Conservation (phyloP, 345 rosid genomes). For the Aquilaria malaccensis region DNA sequence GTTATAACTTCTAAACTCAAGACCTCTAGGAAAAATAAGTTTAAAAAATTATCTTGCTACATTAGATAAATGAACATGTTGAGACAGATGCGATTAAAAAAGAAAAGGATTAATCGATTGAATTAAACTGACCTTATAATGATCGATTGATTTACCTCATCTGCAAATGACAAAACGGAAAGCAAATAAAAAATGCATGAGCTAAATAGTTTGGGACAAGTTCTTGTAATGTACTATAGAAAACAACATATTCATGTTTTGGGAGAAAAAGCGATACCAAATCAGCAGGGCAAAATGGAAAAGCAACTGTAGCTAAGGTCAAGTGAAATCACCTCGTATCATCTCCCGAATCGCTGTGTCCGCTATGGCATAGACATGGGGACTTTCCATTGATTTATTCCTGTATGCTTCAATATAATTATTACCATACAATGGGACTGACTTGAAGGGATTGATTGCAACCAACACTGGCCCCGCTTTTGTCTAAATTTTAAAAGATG, state of each 20-base stretch:
- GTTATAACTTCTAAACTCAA: too few species aligned
- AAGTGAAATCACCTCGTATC: slow-evolving; percentile 65
- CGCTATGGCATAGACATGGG: slow-evolving; percentile 95
- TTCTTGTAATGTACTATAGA: too few species aligned
- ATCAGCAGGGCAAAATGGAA: background rate
- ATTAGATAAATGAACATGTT: background rate
- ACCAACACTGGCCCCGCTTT: slow-evolving; percentile 98
- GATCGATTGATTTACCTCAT: slow-evolving; percentile 98
- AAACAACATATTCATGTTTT: background rate
- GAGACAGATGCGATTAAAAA: background rate
- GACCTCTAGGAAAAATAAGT: too few species aligned
- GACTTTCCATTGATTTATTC: slow-evolving; percentile 64
- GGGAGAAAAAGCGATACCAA: background rate
- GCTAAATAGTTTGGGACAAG: background rate
- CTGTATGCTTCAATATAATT: slow-evolving; percentile 73
- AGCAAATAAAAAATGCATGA: slow-evolving; percentile 17
- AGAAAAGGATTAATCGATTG: slow-evolving; percentile 2
- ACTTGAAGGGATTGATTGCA: slow-evolving; percentile 93
- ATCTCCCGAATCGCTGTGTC: slow-evolving; percentile 97
- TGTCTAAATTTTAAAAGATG: slow-evolving; percentile 45
- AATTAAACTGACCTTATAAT: slow-evolving; percentile 76
- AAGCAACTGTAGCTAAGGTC: slow-evolving; percentile 6
- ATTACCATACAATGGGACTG: slow-evolving; percentile 84
- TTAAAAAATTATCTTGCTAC: too few species aligned
- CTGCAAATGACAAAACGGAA: slow-evolving; percentile 35